These are phyloP conservation scores for Xylaria flabelliformis DNA, from an alignment of 495 filamentous ascomycete species.

Conservation along the genomic window DNA sequence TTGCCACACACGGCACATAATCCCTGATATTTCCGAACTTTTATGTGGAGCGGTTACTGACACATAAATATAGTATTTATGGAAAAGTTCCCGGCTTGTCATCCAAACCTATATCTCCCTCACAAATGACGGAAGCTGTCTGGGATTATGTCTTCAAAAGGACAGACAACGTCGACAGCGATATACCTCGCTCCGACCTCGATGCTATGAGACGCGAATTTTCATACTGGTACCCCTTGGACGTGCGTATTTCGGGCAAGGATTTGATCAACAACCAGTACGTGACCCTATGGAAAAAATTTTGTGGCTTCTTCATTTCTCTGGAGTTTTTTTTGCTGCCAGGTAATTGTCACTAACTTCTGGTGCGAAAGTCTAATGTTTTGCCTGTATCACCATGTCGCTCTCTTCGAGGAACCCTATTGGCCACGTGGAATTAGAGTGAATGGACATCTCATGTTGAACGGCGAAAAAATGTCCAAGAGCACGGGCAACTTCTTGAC, in stretches of 20 bases:
- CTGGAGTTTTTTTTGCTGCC: background rate
- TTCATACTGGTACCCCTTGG: slow-evolving; percentile 95
- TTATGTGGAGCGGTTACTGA: background rate
- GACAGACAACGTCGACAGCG: slow-evolving; percentile 64
- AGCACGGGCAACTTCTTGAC: slow-evolving; percentile 96
- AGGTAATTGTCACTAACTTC: background rate
- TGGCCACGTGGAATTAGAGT: slow-evolving; percentile 84
- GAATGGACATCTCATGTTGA: slow-evolving; percentile 92
- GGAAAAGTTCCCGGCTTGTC: slow-evolving; percentile 24
- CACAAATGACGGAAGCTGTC: slow-evolving; percentile 94
- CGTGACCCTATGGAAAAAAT: background rate
- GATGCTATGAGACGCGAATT: slow-evolving; percentile 86
- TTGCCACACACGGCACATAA: background rate
- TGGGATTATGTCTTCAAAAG: slow-evolving; percentile 91
- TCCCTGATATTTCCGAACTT: background rate
- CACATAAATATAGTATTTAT: slow-evolving; percentile 14
- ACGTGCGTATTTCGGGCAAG: slow-evolving; percentile 83
- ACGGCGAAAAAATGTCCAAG: slow-evolving; percentile 98
- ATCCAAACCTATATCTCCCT: slow-evolving; percentile 64
- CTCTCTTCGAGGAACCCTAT: slow-evolving; percentile 83
- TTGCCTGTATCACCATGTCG: slow-evolving; percentile 93
- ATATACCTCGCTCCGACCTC: slow-evolving; percentile 73
- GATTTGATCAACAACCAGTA: slow-evolving; percentile 80
- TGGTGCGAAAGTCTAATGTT: slow-evolving; percentile 70
- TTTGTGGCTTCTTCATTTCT: background rate